A percentile compares a stretch with the other conserved stretches of the same genome.
Evolutionary conservation across 805 yeast species (phyloP).

Genomic region (Isabelozyma heimii): DNA sequence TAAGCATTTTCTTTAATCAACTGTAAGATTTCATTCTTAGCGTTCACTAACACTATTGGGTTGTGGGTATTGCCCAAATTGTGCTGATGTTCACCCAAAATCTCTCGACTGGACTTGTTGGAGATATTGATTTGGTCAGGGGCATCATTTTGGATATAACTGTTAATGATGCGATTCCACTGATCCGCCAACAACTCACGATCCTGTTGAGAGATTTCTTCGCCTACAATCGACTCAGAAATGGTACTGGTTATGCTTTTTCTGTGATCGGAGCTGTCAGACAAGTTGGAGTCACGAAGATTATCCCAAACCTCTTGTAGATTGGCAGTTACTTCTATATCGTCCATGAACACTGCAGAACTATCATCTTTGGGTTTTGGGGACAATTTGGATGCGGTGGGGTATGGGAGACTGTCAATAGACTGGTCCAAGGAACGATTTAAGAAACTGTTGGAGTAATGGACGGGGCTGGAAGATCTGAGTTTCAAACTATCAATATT

Average conservation of each 20-base stretch:
- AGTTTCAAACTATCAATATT: neutral
- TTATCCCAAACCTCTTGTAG: conserved; percentile 15
- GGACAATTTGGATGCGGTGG: neutral
- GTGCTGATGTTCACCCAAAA: conserved; percentile 12
- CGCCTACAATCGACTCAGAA: neutral
- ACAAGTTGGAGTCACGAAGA: conserved; percentile 3
- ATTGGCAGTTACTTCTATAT: conserved; percentile 10
- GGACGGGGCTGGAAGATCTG: neutral
- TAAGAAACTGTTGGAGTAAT: neutral
- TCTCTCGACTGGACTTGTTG: conserved; percentile 26
- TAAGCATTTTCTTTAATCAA: conserved; percentile 36
- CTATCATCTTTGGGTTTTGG: conserved; percentile 16
- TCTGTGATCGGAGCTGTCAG: neutral
- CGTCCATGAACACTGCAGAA: conserved; percentile 21
- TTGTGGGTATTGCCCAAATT: conserved; percentile 15
- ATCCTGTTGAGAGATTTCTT: neutral
- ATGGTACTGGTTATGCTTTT: no score
- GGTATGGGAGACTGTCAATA: neutral
- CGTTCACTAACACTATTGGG: conserved; percentile 23
- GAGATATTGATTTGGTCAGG: conserved; percentile 51
- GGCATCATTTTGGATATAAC: conserved; percentile 42
- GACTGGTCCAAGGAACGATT: conserved; percentile 1
- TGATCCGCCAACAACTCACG: conserved; percentile 15
- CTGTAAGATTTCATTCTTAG: conserved; percentile 30
- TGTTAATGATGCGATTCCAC: conserved; percentile 37